Evolutionary conservation across 805 yeast species (phyloP), one percentile per base, ranked within the genome.

Genomic region (Yarrowia sp.): DNA sequence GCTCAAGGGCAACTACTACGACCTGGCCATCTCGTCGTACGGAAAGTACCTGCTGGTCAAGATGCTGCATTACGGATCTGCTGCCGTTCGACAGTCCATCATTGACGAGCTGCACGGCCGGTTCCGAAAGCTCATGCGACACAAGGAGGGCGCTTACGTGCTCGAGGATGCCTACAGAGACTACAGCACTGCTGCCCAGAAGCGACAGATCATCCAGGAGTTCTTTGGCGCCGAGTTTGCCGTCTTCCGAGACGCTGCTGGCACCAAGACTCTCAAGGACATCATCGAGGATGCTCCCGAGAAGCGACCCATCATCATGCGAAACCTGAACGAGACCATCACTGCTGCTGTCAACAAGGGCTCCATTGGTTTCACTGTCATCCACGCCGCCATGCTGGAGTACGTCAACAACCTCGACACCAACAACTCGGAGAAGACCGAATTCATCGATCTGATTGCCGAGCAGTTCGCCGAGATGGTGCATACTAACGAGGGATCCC

Each of bases 161-260:
- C 91, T 92, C 66, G 98, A 93, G 76, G 99, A 93, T 79, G 79
- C 90, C 70, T 93, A 80, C 72, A 89, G 90, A 22, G 82, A 91
- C 63, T 93, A 92, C 74, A 84, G 97, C 10, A 84, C 90, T 22
- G 81, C 87, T 29, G 89, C 86, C 65, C 98, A 93, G 76, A 88
- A 84, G 74, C 83, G 84, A 62, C 97, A 90, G 75, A 92, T 93
- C 88, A 84, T 93, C 67, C 84, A 94, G 75, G 99, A 93, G 76
- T 93, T 93, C 72, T 93, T 96, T 90, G 99, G 98, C 61, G 83
- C 97, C 12, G 96, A 90, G 76, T 93, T 87, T 73, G 97, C 97
- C 19, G 85, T 90, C 12, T 93, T 93, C 78, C 85, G 83, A 73
- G 93, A 90, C 59, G 79, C 85, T 10, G 91, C 88, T 44, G 80